phyloP scores from a whole-genome alignment of 2,329 filamentous ascomycete species.

The Chrysoporthe austroafricana region DNA sequence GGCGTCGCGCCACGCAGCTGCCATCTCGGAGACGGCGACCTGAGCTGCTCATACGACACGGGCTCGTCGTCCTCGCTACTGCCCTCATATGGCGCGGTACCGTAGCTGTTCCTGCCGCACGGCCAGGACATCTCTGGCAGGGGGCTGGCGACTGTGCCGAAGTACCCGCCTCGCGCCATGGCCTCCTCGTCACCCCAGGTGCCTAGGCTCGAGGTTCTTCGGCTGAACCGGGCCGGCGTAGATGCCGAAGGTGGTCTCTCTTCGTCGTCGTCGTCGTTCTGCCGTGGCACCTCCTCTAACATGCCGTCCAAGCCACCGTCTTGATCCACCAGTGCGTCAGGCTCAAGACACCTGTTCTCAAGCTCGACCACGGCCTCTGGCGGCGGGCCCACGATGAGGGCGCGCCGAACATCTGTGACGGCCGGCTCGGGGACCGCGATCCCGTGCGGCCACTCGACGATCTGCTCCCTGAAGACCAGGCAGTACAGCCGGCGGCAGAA shows the following conservation, averaged over 20 bases:
- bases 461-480: slow-evolving; percentile 21
- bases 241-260: neutral
- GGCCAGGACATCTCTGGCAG: slow-evolving; percentile 15
- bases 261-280: neutral
- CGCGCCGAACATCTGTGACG: neutral
- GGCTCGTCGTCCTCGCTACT: neutral
- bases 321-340: neutral
- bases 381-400: neutral
- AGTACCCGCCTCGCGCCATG: slow-evolving; percentile 15
- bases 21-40: neutral
- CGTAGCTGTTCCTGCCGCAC: slow-evolving; percentile 9
- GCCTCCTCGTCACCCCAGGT: slow-evolving; percentile 8
- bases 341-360: neutral
- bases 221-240: slow-evolving; percentile 5
- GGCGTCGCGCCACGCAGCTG: neutral
- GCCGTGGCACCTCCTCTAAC: neutral
- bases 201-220: neutral
- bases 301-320: neutral
- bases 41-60: slow-evolving; percentile 3
- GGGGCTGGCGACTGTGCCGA: slow-evolving; percentile 18
- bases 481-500: slow-evolving; percentile 24
- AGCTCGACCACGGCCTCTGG: neutral
- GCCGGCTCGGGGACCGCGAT: slow-evolving; percentile 17
- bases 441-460: slow-evolving; percentile 24
- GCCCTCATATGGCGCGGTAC: slow-evolving; percentile 2